These are phyloP conservation scores for Inga laurina DNA, from an alignment of 306 rosid genomes.

Conservation along the genomic window DNA sequence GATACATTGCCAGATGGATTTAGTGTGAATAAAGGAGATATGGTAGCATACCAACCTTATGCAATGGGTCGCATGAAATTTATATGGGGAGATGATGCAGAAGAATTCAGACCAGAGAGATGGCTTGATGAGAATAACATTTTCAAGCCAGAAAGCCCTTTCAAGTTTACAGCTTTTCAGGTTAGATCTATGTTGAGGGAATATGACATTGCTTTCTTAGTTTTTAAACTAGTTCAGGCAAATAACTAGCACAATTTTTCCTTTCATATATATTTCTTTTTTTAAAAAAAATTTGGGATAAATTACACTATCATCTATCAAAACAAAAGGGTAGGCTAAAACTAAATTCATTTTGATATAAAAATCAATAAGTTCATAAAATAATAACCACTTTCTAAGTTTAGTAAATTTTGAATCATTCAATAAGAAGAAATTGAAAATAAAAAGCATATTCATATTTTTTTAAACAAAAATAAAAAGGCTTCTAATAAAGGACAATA, in stretches of 20 bases:
- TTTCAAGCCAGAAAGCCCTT: slow-evolving; percentile 47
- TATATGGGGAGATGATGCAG: slow-evolving; percentile 88
- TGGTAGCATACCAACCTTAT: slow-evolving; percentile 67
- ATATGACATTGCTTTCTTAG: not conserved
- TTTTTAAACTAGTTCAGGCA: not conserved
- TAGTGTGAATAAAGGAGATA: slow-evolving; percentile 63
- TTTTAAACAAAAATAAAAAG: not conserved
- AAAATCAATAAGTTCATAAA: not conserved
- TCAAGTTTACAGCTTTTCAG: slow-evolving; percentile 79
- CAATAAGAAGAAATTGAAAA: not conserved
- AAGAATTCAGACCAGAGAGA: slow-evolving; percentile 69
- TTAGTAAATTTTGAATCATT: not conserved
- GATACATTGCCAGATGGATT: slow-evolving; percentile 78
- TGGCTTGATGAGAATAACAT: slow-evolving; percentile 66
- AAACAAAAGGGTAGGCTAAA: not conserved
- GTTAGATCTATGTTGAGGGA: slow-evolving; percentile 34
- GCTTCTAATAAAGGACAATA: not conserved
- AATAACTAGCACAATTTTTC: no score
- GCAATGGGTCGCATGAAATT: slow-evolving; percentile 91
- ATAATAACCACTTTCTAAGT: not conserved
- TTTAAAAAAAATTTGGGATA: not conserved
- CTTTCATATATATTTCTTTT: not conserved
- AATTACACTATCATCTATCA: not conserved
- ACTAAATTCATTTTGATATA: not conserved
- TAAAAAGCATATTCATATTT: not conserved